A percentile compares a stretch with the other conserved stretches of the same genome.
These are phyloP conservation scores for Pestalotiopsis fici DNA, from an alignment of 2,329 filamentous ascomycete genomes.

Conservation along the genomic window DNA sequence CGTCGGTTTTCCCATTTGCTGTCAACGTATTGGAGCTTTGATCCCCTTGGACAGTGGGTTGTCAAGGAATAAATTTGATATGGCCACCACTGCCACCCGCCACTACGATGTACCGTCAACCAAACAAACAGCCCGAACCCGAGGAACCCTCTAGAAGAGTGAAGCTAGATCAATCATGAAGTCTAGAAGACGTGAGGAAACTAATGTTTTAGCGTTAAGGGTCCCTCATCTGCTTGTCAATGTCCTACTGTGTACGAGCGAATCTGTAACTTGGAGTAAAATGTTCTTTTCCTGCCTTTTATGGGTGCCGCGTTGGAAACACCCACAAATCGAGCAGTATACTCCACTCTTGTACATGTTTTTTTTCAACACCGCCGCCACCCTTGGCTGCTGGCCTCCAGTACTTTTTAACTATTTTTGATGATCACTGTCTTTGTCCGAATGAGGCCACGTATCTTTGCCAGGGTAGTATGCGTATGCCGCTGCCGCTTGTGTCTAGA, in stretches of 20 bases:
- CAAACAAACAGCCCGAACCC: no score
- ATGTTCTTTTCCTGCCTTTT: background rate
- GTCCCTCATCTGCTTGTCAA: background rate
- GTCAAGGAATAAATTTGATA: no score
- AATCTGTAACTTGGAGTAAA: background rate
- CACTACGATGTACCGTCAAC: no score
- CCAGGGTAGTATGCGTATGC: background rate
- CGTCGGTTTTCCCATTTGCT: no score
- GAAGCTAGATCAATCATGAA: no score
- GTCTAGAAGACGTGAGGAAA: background rate
- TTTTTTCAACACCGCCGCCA: background rate
- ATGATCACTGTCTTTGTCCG: background rate
- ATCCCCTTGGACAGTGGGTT: no score
- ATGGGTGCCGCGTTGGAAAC: background rate
- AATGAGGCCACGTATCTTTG: background rate
- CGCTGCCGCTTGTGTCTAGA: background rate
- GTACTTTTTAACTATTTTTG: background rate
- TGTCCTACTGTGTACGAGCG: no score
- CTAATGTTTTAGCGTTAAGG: background rate
- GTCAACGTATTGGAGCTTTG: no score
- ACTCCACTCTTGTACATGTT: background rate
- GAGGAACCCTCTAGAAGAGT: no score
- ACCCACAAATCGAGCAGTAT: background rate
- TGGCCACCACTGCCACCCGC: no score
- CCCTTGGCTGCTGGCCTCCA: background rate